phyloP scores from a whole-genome alignment of 2,329 filamentous ascomycete species.

The Colletotrichum navitas region DNA sequence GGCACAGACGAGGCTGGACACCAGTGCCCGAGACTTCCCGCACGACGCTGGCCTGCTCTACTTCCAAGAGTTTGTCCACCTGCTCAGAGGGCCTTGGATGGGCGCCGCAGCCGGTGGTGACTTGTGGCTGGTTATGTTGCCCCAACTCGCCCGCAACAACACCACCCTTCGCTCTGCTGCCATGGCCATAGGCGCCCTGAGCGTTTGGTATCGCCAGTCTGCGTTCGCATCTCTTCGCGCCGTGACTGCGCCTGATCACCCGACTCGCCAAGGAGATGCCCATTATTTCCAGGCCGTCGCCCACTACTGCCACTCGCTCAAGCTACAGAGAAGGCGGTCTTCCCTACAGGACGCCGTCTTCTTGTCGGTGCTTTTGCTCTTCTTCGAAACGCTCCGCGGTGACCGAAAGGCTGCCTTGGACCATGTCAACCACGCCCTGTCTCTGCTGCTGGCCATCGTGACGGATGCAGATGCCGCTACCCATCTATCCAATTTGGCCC shows the following conservation, averaged over 20 bases:
- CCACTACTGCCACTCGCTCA: slow-evolving; percentile 53
- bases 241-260: slow-evolving; percentile 22
- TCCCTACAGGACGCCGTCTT: slow-evolving; percentile 50
- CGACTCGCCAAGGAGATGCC: slow-evolving; percentile 26
- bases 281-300: slow-evolving; percentile 52
- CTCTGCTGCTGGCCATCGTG: slow-evolving; percentile 51
- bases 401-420: slow-evolving; percentile 49
- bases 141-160: slow-evolving; percentile 49
- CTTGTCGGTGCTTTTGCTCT: slow-evolving; percentile 49
- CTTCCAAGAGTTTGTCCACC: slow-evolving; percentile 50
- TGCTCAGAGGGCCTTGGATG: slow-evolving; percentile 49
- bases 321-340: slow-evolving; percentile 45
- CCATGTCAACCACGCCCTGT: slow-evolving; percentile 53
- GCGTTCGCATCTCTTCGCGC: slow-evolving; percentile 25
- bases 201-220: slow-evolving; percentile 45
- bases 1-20: slow-evolving; percentile 40
- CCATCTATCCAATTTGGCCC: slow-evolving; percentile 41
- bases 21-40: slow-evolving; percentile 41
- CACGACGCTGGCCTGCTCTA: slow-evolving; percentile 43
- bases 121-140: slow-evolving; percentile 49
- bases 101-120: slow-evolving; percentile 44
- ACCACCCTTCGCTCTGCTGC: slow-evolving; percentile 49
- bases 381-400: slow-evolving; percentile 50
- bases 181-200: slow-evolving; percentile 50
- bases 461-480: slow-evolving; percentile 44